Percentiles rank a stretch among this genome's conserved stretches.
These are phyloP conservation scores for Sechiopsis laciniata DNA, from an alignment of 306 rosid species.

Conservation along the genomic window DNA sequence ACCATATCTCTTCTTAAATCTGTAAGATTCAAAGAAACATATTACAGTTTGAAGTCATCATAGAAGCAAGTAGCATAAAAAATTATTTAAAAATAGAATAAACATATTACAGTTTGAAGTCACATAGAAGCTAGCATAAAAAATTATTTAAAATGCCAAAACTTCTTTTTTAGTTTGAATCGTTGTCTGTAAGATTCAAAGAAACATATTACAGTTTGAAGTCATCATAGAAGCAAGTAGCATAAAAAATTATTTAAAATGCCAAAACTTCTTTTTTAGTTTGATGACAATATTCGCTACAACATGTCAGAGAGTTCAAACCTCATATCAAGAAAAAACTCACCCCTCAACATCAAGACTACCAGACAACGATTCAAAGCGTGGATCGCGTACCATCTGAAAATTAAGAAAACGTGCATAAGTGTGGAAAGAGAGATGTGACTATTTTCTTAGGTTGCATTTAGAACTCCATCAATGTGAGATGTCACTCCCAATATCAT, in stretches of 20 bases:
- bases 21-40: slow-evolving; percentile 33
- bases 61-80: not conserved
- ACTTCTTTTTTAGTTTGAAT: not conserved
- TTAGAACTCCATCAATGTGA: not conserved
- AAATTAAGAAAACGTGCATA: slow-evolving; percentile 10
- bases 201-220: slow-evolving; percentile 5
- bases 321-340: slow-evolving; percentile 19
- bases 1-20: slow-evolving; percentile 65
- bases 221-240: not conserved
- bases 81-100: too few relatives aligned
- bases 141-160: not conserved
- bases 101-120: too few relatives aligned
- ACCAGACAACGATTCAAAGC: slow-evolving; percentile 77
- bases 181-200: too few relatives aligned
- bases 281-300: not conserved
- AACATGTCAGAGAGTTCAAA: not conserved
- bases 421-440: not conserved
- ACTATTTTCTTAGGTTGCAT: not conserved
- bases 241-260: not conserved
- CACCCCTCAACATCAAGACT: slow-evolving; percentile 55
- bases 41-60: not conserved
- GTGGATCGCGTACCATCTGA: slow-evolving; percentile 71
- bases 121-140: too few relatives aligned
- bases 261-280: too few relatives aligned
- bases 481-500: not conserved